phyloP scores from a whole-genome alignment of 2,329 filamentous ascomycete genomes.

The Fusarium nodosum region DNA sequence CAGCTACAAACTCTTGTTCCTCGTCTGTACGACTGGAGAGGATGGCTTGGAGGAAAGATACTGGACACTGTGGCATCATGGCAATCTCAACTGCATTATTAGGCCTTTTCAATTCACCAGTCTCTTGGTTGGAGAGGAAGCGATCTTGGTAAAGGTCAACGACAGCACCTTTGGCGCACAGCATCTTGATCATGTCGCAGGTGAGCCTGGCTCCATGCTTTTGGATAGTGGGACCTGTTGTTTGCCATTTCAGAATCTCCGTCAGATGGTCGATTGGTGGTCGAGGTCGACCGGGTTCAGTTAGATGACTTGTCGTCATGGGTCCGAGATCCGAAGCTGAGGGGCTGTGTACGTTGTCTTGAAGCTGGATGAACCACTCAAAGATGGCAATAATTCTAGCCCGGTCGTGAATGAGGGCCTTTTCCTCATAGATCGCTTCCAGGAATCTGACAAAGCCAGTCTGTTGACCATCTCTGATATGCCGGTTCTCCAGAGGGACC shows the following conservation, averaged over 20 bases:
- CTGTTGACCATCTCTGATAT: neutral
- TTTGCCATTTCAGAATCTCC: constrained; percentile 22
- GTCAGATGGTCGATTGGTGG: constrained; percentile 12
- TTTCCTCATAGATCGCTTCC: neutral
- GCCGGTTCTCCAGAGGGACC: neutral
- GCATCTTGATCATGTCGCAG: constrained; percentile 2
- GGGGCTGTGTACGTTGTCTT: neutral
- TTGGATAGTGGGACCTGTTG: neutral
- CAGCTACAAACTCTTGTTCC: neutral
- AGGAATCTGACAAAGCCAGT: constrained; percentile 3
- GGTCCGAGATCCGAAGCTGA: constrained; percentile 13
- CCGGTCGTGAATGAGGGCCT: fast-evolving
- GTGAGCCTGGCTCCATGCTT: neutral
- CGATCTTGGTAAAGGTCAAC: constrained; percentile 28
- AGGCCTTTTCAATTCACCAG: neutral
- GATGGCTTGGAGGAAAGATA: constrained; percentile 1
- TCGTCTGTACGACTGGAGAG: neutral
- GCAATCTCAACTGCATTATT: constrained; percentile 27
- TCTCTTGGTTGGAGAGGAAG: neutral
- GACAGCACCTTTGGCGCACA: constrained; percentile 9
- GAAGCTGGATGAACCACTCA: neutral
- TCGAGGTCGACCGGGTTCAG: neutral
- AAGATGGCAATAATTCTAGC: neutral
- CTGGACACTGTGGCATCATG: constrained; percentile 11
- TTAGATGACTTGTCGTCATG: neutral